Conservation (phyloP, 345 rosid species). For the Abelmoschus esculentus region DNA sequence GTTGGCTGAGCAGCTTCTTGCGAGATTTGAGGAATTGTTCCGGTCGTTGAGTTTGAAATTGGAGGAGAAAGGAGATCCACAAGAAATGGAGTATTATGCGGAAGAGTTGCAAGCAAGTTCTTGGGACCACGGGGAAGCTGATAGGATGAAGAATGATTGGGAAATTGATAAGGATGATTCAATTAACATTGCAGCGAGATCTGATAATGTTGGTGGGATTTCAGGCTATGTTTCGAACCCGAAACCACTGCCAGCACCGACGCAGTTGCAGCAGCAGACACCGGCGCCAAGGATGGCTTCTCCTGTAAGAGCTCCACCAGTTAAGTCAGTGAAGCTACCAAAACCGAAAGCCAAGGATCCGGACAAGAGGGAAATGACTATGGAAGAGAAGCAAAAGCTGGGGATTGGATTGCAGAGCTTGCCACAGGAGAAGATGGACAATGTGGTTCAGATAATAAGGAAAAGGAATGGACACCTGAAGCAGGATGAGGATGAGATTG, state of each 20-base stretch:
- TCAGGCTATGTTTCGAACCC: slow-evolving; percentile 17
- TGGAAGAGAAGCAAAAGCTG: too few species aligned
- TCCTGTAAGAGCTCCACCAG: slow-evolving; percentile 26
- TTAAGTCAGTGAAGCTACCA: slow-evolving; percentile 43
- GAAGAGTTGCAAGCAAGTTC: slow-evolving; percentile 32
- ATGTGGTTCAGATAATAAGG: too few species aligned
- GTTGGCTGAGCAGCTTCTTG: slow-evolving; percentile 45
- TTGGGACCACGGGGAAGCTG: too few species aligned
- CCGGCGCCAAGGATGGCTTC: slow-evolving; percentile 14
- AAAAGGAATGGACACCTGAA: too few species aligned
- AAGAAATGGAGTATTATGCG: slow-evolving; percentile 12
- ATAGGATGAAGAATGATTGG: too few species aligned
- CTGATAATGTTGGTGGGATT: slow-evolving; percentile 15
- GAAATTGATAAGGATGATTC: too few species aligned
- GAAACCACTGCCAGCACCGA: slow-evolving; percentile 3
- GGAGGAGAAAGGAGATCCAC: neutral
- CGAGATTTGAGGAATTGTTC: neutral
- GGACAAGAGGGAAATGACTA: too few species aligned
- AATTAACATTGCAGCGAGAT: slow-evolving; percentile 22
- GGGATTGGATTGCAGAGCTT: too few species aligned
- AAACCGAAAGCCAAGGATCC: neutral
- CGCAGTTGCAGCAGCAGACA: neutral
- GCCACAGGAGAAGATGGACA: too few species aligned
- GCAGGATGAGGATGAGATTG: too few species aligned
- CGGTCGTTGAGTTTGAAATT: too few species aligned